These are phyloP conservation scores for Rhododendron mucronatum DNA, from an alignment of 148 eudicot species.

Conservation along the genomic window DNA sequence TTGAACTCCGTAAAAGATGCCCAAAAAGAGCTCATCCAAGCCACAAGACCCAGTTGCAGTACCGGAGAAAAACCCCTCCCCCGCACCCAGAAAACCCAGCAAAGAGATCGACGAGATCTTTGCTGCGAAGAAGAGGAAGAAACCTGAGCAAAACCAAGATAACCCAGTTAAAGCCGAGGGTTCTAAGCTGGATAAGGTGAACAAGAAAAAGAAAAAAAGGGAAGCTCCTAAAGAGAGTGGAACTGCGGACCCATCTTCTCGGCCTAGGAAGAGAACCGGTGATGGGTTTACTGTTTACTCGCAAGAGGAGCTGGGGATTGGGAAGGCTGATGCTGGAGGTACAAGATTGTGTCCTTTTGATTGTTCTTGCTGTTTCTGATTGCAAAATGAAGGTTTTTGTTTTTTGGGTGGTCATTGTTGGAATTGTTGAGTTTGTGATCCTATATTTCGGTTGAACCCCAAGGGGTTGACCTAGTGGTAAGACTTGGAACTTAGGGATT, in stretches of 20 bases:
- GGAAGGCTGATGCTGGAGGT: constrained; percentile 57
- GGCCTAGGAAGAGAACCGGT: constrained; percentile 50
- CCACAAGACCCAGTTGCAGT: constrained; percentile 18
- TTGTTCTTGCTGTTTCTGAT: constrained; percentile 79
- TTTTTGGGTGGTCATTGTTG: not conserved
- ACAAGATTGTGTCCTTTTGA: constrained; percentile 76
- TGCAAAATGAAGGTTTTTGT: not conserved
- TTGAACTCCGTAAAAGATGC: constrained; percentile 23
- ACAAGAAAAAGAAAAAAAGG: constrained; percentile 10
- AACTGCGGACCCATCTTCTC: constrained; percentile 13
- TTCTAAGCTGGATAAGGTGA: constrained; percentile 18
- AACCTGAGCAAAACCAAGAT: not conserved
- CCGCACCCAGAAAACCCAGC: constrained; percentile 16
- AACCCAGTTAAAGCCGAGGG: not conserved
- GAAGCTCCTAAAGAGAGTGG: constrained; percentile 16
- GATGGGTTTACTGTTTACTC: constrained; percentile 59
- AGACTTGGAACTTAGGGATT: too few relatives aligned
- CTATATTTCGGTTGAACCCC: too few relatives aligned
- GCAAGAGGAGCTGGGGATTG: constrained; percentile 63
- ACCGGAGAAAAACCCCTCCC: constrained; percentile 20
- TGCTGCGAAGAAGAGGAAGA: constrained; percentile 13
- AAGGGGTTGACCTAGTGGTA: too few relatives aligned
- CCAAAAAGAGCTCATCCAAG: constrained; percentile 26
- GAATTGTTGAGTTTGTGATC: not conserved
- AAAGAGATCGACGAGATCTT: constrained; percentile 61